Evolutionary conservation across 176 grass and related monocot genomes (phyloP), one percentile per base, ranked within the genome.

Genomic region (Bothriochloa decipiens): DNA sequence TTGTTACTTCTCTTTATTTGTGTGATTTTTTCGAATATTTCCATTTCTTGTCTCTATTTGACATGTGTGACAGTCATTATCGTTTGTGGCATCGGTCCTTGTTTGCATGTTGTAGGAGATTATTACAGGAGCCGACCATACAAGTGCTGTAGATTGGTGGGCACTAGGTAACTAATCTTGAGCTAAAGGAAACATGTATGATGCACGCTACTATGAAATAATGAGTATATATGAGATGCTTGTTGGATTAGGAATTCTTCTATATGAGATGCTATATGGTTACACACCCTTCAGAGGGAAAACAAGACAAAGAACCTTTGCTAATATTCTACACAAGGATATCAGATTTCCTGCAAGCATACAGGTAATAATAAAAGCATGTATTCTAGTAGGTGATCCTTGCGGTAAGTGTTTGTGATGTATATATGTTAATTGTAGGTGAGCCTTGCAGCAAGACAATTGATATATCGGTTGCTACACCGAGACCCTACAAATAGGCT

Each of bases 131-230:
- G 87, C 95, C 68, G 91, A 91, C 2, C 95, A 98, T 87, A 93
- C 95, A 27, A 98, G 95, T 85, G 92, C 91, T 70, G 92, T 95
- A 78, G 95, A 98, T 84, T 98, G 95, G 95, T 98, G 95, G 95
- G 92, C 95, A 2, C 89, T 98, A 72, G 95, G 92, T 93, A 83
- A 28, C 72, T 87, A 49, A 17, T 73, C 22, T 55, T 61, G 27
- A 3, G 11, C 68, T 35, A 26, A 49, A 80, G 2, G 22, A 32
- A 37, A 40, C 8, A 75, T 50, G 26, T 32, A 17, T 28, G 0
- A 7, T 3, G 13, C 40, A 26, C 2, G 6, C 12, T 16, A 32
- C 13, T 72, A 14, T n/a, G 14, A 8, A 45, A 23, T 32, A 50
- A 35, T 75, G 72, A 35, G 28, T 11, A 52, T 35, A 26, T 42